Base-by-base conservation (phyloP, 805 yeast genomes). In the Lachancea thermotolerans region DNA sequence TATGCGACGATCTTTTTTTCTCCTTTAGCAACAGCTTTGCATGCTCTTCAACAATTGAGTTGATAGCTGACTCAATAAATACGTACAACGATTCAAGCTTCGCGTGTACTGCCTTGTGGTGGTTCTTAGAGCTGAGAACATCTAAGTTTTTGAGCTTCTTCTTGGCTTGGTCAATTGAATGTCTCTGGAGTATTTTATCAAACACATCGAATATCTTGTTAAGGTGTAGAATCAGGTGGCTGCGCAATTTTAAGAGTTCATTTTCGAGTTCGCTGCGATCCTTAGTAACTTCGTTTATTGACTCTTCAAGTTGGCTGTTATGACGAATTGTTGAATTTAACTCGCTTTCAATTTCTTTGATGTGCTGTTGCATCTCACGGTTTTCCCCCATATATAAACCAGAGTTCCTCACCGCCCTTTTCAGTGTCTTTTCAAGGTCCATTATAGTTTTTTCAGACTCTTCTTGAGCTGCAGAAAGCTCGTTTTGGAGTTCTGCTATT, bases 21-120 rank as follows among this genome's bases (percentile, higher is more conserved):
- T 52, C 58, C 21, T 50, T 47, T 11, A 57, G 37, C 14, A 66
- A 35, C 33, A 63, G 39, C 11, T 56, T 51, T 2, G 74, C 73
- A 53, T 81, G 82, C 39, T 81, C 82, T 34, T 72, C 67, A 2
- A 81, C 78, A 8, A 82, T 68, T 2, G 81, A 75, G 27, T 72
- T 77, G 6, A 77, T 72, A 0, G 86, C 88, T 38, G 80, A 66
- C n/a, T 75, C 74, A 50, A 78, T 77, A 54, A 79, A 82, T 12
- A 71, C 71, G 44, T 74, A 70, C 3, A 78, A 63, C 0, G 79
- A 70, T 43, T 73, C 74, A 32, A 66, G 50, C 28, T 61, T 57
- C 1, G 65, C 56, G 35, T 62, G 65, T 10, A 59, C 53, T 28
- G 51, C 46, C 21, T 58, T 64, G 29, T 60, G 39, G 29, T 62